Base-by-base conservation (phyloP, 208 protist species). In the Naegleria fowleri region DNA sequence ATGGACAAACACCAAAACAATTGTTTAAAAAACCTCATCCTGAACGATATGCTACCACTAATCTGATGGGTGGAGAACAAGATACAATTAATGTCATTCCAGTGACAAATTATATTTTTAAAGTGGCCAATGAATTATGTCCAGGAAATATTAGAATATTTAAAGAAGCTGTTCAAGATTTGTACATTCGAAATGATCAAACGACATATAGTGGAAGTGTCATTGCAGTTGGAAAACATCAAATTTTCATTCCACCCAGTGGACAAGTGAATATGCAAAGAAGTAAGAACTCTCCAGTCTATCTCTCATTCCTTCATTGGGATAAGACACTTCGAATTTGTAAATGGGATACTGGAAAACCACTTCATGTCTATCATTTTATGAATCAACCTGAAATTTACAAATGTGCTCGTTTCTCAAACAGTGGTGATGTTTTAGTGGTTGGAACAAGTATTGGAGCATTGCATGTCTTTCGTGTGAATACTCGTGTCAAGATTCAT, bases 1-100 rank as follows among this genome's bases (percentile, higher is more conserved):
- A 99, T 96, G 98, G 98, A 19, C 98, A 99, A 93, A 99, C 98
- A 7, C 98, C 98, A 33, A 96, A 97, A 75, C 98, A 99, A 93
- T 92, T 99, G 19, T 99, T 99, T 91, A 97, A 94, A 13, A 96
- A 95, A 85, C 92, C 93, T 36, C 97, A 99, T 91, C 94, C 91
- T 83, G 36, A 79, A 79, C 41, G 51, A 83, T 51, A 51, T 86
- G 67, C 67, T 36, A 79, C 67, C 29, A 79, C 16, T 25, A 79
- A 79, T 79, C 9, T 79, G 7, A 79, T 79, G 67, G 67, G 67
- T 36, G 67, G 67, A 15, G 67, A 36, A 36, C 6, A 79, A 36
- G 67, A 79, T 79, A 79, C 16, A 36, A 79, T 79, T 33, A 79
- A 79, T 79, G 29, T 79, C 29, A 36, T 79, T 36, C 67, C 67